Percentiles rank a stretch among this genome's conserved stretches.
These are phyloP conservation scores for Rachicladosporium sp. DNA, from an alignment of 2,329 filamentous ascomycete species.

Conservation along the genomic window DNA sequence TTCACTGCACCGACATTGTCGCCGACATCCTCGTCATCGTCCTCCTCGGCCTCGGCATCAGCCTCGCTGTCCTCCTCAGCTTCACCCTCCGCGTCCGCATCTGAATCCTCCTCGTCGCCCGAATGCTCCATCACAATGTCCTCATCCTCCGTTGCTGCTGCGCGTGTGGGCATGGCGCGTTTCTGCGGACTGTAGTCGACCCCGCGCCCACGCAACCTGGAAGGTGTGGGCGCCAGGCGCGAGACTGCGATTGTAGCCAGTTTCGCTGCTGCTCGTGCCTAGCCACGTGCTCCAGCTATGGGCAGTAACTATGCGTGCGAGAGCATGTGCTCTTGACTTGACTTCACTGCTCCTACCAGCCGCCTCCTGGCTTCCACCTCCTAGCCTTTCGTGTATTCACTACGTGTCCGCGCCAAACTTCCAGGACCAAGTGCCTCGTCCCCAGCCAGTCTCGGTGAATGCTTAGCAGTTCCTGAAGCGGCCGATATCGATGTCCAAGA, in stretches of 20 bases:
- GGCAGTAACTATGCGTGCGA: too few relatives aligned
- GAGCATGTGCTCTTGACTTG: too few relatives aligned
- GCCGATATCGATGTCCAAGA: too few relatives aligned
- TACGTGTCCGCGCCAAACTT: too few relatives aligned
- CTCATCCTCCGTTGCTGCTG: conserved; percentile 22
- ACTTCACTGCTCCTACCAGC: too few relatives aligned
- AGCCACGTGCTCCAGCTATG: too few relatives aligned
- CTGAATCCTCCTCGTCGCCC: conserved; percentile 23
- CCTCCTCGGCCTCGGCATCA: conserved; percentile 29
- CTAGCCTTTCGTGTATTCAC: too few relatives aligned
- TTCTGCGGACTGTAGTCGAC: conserved; percentile 16
- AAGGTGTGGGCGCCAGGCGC: conserved; percentile 20
- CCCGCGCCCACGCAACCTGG: conserved; percentile 22
- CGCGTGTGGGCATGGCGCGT: conserved; percentile 4
- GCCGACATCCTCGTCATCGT: conserved; percentile 17
- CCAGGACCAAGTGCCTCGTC: too few relatives aligned
- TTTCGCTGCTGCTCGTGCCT: conserved; percentile 6
- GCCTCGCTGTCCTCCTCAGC: conserved; percentile 31
- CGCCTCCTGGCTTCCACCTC: too few relatives aligned
- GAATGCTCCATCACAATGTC: conserved; percentile 11
- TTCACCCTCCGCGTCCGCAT: conserved; percentile 28
- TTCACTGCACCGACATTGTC: conserved; percentile 29
- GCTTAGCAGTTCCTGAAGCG: too few relatives aligned
- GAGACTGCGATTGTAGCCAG: conserved; percentile 23
- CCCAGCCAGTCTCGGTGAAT: too few relatives aligned